Evolutionary conservation across 352 stramenopile genomes (phyloP), one percentile per base, ranked within the genome.

Genomic region (Phytophthora litchii): DNA sequence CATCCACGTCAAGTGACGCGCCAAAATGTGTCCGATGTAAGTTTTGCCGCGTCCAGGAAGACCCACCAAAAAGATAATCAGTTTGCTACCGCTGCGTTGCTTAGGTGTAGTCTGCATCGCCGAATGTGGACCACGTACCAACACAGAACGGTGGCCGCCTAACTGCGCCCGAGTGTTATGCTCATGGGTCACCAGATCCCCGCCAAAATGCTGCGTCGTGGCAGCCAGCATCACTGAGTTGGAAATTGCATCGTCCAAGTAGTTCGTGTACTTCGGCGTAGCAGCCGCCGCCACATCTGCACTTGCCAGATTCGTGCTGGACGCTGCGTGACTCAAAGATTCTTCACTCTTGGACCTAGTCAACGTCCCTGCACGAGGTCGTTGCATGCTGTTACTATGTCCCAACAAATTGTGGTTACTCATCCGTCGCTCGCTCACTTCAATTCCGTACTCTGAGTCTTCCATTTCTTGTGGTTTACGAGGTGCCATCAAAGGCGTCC

Each of bases 1-100:
- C 83, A 94, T 92, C 85, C 85, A 94, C 16, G 83, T 92, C 68
- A 94, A 70, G 59, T 94, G 81, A 16, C 85, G 78, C 21, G 83
- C 78, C 9, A 94, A 57, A 51, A 91, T 91, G 64, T 94, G 81
- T 1, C 82, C 85, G 40, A 94, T 91, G 52, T 92, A 92, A 16
- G 85, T 94, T 65, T 94, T 94, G n/a, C 85, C 85, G 14, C 85
- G 75, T 3, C 83, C 85, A 20, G 85, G 85, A 2, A 94, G 67
- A 0, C 85, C 85, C 1, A 94, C 85, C 1, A 94, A 64, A 34
- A 94, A 89, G 55, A 94, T 80, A 21, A 92, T 88, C 7, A 94
- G 78, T 54, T 92, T 94, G 9, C 80, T 82, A 7, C 72, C 74
- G 5, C 70, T 73, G 23, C 69, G 74, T 7, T 83, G 74, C 51